Percentiles rank a stretch among this genome's conserved stretches.
These are phyloP conservation scores for Suillus discolor DNA, from an alignment of 768 basidiomycete species.

Conservation along the genomic window DNA sequence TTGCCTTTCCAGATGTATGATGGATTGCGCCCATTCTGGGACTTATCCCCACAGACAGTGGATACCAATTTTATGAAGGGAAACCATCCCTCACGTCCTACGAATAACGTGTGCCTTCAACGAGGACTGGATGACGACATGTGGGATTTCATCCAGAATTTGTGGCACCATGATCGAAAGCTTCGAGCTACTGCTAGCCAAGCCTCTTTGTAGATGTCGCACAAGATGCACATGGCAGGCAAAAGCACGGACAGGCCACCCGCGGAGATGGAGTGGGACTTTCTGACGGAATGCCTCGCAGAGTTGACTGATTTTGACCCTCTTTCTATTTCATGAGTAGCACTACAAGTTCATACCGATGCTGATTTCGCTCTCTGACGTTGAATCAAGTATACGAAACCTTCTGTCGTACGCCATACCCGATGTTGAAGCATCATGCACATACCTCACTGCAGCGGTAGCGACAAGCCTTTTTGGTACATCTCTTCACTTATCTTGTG, in stretches of 20 bases:
- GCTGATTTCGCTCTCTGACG: background rate
- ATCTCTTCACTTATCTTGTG: background rate
- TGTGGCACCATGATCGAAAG: slow-evolving; percentile 31
- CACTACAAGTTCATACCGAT: background rate
- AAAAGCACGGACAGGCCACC: background rate
- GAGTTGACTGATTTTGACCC: background rate
- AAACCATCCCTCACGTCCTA: slow-evolving; percentile 23
- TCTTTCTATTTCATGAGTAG: background rate
- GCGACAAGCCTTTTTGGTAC: background rate
- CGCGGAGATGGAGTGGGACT: slow-evolving; percentile 30
- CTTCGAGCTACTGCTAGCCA: slow-evolving; percentile 28
- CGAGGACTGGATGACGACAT: slow-evolving; percentile 33
- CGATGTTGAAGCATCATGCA: background rate
- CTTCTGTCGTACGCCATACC: background rate
- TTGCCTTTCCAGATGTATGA: slow-evolving; percentile 33
- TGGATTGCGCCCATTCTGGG: slow-evolving; percentile 27
- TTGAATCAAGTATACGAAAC: background rate
- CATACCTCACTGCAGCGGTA: background rate
- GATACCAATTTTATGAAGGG: slow-evolving; percentile 17
- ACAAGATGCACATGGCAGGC: slow-evolving; percentile 16
- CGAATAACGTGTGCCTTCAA: slow-evolving; percentile 3
- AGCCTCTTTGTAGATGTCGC: slow-evolving; percentile 22
- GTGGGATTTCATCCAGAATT: slow-evolving; percentile 31
- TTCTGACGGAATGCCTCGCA: slow-evolving; percentile 16
- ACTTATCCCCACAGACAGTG: slow-evolving; percentile 19